Conservation (phyloP, 345 rosid species). For the Citrus inodora region DNA sequence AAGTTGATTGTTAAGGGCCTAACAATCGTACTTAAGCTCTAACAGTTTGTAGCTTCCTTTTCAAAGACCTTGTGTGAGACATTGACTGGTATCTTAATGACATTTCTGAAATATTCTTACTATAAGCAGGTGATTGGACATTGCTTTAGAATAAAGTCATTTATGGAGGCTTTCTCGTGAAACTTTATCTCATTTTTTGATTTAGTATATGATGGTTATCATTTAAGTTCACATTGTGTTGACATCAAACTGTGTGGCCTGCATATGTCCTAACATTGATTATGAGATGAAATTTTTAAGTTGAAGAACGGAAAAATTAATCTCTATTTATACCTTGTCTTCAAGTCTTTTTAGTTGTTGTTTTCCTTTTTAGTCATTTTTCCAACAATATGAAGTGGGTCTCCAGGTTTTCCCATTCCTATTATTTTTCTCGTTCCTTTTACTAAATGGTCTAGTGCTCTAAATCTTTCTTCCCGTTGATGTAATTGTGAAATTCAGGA, state of each 20-base stretch:
- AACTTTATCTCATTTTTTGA: background rate
- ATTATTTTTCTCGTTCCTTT: background rate
- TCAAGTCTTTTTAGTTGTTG: background rate
- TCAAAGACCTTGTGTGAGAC: background rate
- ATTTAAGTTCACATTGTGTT: background rate
- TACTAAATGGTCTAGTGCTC: background rate
- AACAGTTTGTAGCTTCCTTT: background rate
- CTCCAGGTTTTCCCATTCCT: background rate
- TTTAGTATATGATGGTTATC: background rate
- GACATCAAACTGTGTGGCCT: background rate
- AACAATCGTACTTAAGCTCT: background rate
- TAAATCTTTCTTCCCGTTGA: background rate
- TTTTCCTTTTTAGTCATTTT: background rate
- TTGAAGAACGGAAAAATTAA: background rate
- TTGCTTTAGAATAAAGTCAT: background rate
- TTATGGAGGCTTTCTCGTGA: background rate
- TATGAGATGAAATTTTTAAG: background rate
- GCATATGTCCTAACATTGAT: background rate
- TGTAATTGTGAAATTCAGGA: background rate
- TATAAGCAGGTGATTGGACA: background rate
- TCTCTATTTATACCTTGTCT: background rate
- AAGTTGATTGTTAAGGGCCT: background rate
- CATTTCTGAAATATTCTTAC: background rate
- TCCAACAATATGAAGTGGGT: background rate
- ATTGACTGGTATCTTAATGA: background rate